Base-by-base conservation (phyloP, 202 grass and related monocot genomes). In the Saccharum hybrid region DNA sequence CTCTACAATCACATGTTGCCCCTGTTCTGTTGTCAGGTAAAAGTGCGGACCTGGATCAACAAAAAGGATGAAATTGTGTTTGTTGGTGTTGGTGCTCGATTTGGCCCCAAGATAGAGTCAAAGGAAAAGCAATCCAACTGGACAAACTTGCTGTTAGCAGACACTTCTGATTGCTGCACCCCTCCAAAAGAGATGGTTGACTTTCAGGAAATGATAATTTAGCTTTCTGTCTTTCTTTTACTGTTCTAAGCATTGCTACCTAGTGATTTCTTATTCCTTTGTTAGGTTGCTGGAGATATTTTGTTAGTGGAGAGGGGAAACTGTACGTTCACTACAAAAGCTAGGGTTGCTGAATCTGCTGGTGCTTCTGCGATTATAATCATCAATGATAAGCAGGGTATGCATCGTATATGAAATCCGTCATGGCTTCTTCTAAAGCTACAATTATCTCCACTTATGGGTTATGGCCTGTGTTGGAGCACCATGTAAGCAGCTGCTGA, bases 291-390 rank as follows among this genome's bases (percentile, higher is more conserved):
- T 74, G 91, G 96, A 74, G 91, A 92, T 82, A 90, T 99, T 67
- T 68, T 99, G 52, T 82, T 99, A 79, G 93, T 96, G 72, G 81
- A 91, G 62, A 85, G 96, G 66, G 96, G 96, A 66, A 38, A 78
- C 1, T 99, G 96, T 81, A 99, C 80, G 61, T 99, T 99, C 83
- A 99, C 96, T 65, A 83, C 26, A 68, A 99, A 99, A 82, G 88
- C 96, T 34, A 92, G 78, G 84, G 64, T 83, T 74, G 96, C 93
- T 10, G 89, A 96, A 89, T 82, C 88, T 72, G 89, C 96, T 78
- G 93, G 96, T 84, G 96, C 96, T 84, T 99, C 96, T 83, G 91
- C 91, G 40, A 99, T 99, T 74, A 78, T 99, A 83, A 94, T 99
- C 81, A 85, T 99, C 64, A 99, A 99, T 69, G 79, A 92, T 68